phyloP scores from a whole-genome alignment of 192 early-diverging fungal species.

The Podila epicladia region DNA sequence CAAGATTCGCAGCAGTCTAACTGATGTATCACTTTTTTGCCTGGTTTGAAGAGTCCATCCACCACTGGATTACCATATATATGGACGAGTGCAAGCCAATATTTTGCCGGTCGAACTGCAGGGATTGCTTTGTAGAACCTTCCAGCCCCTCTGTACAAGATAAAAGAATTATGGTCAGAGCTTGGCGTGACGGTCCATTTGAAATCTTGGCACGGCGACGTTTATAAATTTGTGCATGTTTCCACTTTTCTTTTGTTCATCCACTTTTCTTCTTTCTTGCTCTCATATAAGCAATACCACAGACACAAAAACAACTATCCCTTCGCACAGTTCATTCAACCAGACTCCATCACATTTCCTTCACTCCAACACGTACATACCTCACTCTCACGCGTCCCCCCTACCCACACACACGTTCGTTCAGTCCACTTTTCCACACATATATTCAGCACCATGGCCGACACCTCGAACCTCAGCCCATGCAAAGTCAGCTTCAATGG shows the following conservation, averaged over 20 bases:
- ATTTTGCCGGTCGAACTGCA: too few relatives aligned
- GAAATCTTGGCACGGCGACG: background rate
- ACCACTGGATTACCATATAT: too few relatives aligned
- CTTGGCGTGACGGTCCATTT: background rate
- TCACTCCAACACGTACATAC: background rate
- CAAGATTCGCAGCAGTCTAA: conserved; percentile 1
- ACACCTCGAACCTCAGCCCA: conserved; percentile 31
- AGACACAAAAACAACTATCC: background rate
- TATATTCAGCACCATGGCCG: conserved; percentile 20
- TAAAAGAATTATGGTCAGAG: background rate
- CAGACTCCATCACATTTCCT: background rate
- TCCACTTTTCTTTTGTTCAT: background rate
- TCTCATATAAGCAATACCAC: too few relatives aligned
- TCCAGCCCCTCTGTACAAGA: background rate
- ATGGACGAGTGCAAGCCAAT: too few relatives aligned
- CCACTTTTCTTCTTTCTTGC: background rate
- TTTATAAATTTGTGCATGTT: background rate
- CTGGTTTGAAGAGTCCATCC: too few relatives aligned
- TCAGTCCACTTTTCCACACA: background rate
- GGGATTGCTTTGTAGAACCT: background rate
- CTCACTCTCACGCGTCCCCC: background rate
- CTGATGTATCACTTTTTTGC: background rate
- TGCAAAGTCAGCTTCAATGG: conserved; percentile 50
- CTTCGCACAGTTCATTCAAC: background rate
- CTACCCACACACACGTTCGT: background rate